Base-by-base conservation (phyloP, 495 filamentous ascomycete genomes). In the Articulospora tetracladia region DNA sequence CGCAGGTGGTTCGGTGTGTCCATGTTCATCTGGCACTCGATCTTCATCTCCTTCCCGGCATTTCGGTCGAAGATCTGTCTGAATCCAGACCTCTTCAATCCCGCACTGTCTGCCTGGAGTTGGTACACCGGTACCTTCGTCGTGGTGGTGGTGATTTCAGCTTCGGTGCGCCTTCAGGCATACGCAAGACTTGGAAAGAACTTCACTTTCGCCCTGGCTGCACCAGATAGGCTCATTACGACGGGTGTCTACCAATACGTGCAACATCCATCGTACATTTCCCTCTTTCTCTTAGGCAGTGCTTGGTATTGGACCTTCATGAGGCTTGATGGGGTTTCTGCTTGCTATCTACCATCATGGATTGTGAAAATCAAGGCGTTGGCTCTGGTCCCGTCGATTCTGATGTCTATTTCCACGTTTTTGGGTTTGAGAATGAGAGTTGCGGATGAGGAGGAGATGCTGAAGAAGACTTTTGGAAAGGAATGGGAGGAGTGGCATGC, bases 181-280 rank as follows among this genome's bases (percentile, higher is more conserved):
- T 79, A 75, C 41, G 58, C 66, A 0, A 48, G 68, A 1, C 72
- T 82, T 0, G 79, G 78, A 0, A 66, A 61, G 15, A 73, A 77
- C 34, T 80, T 83, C 46, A 81, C 80, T 1, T 81, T 79, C 55
- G 64, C 69, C 23, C 71, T 81, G 3, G 69, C 75, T 15, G 62
- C 70, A 36, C 79, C 80, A 22, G 73, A 74, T 50, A 57, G 62
- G 2, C 68, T 81, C 15, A 67, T 72, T 1, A 80, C 75, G 1
- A 68, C 63, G 0, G 78, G 79, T 0, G 57, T 80, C 15, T 80
- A 80, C 55, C 55, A 57, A 15, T 77, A 72, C 59, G 62, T 81
- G 13, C 78, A 78, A 57, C 76, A 83, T 60, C 76, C 78, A 2
- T 78, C 77, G 47, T 83, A 81, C 32, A 72, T 73, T 1, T 74